These are phyloP conservation scores for Echinosophora koreensis DNA, from an alignment of 306 rosid genomes.

Conservation along the genomic window DNA sequence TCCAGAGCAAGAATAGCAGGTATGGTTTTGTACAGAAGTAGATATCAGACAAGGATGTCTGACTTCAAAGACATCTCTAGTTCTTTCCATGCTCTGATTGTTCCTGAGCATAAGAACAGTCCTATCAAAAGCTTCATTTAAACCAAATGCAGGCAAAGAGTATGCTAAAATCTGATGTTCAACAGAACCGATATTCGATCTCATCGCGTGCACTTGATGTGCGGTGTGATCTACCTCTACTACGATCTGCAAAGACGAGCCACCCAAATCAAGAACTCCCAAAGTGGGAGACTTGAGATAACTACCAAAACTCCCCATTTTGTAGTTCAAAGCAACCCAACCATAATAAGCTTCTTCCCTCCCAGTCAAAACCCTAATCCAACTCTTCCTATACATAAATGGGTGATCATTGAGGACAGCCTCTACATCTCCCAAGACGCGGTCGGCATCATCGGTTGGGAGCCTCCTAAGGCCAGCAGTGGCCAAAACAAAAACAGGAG, in stretches of 20 bases:
- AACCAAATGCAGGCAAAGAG: slow-evolving; percentile 77
- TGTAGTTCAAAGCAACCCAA: slow-evolving; percentile 87
- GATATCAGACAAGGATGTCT: slow-evolving; percentile 77
- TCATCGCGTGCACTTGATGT: slow-evolving; percentile 55
- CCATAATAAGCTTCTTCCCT: slow-evolving; percentile 90
- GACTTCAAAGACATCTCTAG: slow-evolving; percentile 45
- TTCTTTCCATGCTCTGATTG: slow-evolving; percentile 45
- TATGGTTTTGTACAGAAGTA: slow-evolving; percentile 61
- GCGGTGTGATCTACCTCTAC: slow-evolving; percentile 57
- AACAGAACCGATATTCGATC: slow-evolving; percentile 59
- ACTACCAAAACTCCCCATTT: slow-evolving; percentile 63
- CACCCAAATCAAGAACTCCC: slow-evolving; percentile 90
- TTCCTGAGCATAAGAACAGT: slow-evolving; percentile 61
- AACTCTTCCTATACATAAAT: slow-evolving; percentile 60
- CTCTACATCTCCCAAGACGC: slow-evolving; percentile 65
- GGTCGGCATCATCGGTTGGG: slow-evolving; percentile 48
- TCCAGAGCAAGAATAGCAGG: slow-evolving; percentile 62
- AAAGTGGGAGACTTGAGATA: slow-evolving; percentile 55
- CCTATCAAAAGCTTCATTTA: slow-evolving; percentile 88
- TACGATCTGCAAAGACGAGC: slow-evolving; percentile 86
- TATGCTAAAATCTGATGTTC: slow-evolving; percentile 62
- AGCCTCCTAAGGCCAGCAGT: slow-evolving; percentile 87
- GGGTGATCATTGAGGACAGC: slow-evolving; percentile 60
- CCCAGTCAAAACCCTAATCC: slow-evolving; percentile 90
- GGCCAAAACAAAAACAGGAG: slow-evolving; percentile 78